These are phyloP conservation scores for Aulographum hederae DNA, from an alignment of 2,329 filamentous ascomycete species.

Conservation along the genomic window DNA sequence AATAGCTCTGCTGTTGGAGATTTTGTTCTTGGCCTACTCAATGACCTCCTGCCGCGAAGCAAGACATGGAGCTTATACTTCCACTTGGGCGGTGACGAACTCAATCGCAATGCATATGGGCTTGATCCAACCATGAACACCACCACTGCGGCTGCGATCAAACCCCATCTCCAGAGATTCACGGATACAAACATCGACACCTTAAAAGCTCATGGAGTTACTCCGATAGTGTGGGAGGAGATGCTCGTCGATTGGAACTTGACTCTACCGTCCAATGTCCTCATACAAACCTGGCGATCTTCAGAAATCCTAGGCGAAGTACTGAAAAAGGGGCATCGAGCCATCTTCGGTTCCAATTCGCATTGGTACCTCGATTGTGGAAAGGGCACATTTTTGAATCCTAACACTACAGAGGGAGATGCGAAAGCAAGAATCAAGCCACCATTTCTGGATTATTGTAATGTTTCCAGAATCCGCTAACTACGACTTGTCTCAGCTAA, in stretches of 20 bases:
- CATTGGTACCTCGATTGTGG: conserved; percentile 78
- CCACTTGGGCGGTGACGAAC: conserved; percentile 77
- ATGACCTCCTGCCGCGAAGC: conserved; percentile 59
- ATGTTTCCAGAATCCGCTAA: no score
- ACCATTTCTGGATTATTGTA: no score
- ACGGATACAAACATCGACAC: conserved; percentile 51
- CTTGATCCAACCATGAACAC: conserved; percentile 57
- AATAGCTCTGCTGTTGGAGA: conserved; percentile 51
- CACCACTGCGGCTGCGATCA: conserved; percentile 44
- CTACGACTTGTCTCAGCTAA: no score
- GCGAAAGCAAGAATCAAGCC: no score
- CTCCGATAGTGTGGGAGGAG: conserved; percentile 76
- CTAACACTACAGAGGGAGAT: no score
- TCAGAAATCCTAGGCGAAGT: conserved; percentile 41
- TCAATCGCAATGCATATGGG: conserved; percentile 57
- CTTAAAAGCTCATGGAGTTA: conserved; percentile 43
- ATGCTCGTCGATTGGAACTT: conserved; percentile 66
- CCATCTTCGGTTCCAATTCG: conserved; percentile 58
- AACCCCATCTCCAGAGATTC: conserved; percentile 62
- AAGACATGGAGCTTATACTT: conserved; percentile 54
- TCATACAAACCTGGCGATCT: conserved; percentile 66
- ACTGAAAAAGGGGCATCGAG: conserved; percentile 46
- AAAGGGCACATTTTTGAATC: no score
- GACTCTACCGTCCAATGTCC: conserved; percentile 48
- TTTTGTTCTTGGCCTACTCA: conserved; percentile 55